Evolutionary conservation across 805 yeast genomes (phyloP).

Genomic region (Alloascoidea hylecoeti): DNA sequence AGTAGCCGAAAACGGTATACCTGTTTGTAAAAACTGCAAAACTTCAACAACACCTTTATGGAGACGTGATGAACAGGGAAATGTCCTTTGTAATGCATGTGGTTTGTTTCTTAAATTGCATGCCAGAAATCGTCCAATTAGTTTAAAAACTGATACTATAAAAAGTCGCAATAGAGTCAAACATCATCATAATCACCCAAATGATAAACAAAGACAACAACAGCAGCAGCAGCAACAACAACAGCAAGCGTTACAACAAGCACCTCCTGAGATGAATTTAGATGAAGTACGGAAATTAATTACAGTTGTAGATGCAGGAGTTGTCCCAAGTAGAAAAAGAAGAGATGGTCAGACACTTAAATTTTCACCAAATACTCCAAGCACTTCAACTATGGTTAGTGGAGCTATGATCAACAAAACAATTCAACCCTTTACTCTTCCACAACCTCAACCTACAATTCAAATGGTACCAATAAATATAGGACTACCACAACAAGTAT

Average conservation of each 20-base stretch:
- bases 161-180: slow-evolving; percentile 81
- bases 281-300: background rate
- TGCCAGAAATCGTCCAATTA: slow-evolving; percentile 86
- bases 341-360: background rate
- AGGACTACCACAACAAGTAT: background rate
- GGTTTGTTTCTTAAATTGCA: slow-evolving; percentile 82
- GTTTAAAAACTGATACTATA: slow-evolving; percentile 83
- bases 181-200: slow-evolving; percentile 16
- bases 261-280: background rate
- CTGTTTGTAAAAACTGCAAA: slow-evolving; percentile 79
- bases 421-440: background rate
- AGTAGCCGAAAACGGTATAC: background rate
- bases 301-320: background rate
- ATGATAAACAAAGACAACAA: background rate
- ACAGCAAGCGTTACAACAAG: background rate
- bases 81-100: slow-evolving; percentile 89
- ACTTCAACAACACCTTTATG: slow-evolving; percentile 91
- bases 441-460: background rate
- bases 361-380: background rate
- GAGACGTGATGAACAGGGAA: slow-evolving; percentile 89
- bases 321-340: background rate
- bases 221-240: slow-evolving; percentile 1
- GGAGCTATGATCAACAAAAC: background rate
- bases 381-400: background rate
- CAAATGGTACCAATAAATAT: background rate